phyloP scores from a whole-genome alignment of 495 filamentous ascomycete species.

The Thermothielavioides terrestris region DNA sequence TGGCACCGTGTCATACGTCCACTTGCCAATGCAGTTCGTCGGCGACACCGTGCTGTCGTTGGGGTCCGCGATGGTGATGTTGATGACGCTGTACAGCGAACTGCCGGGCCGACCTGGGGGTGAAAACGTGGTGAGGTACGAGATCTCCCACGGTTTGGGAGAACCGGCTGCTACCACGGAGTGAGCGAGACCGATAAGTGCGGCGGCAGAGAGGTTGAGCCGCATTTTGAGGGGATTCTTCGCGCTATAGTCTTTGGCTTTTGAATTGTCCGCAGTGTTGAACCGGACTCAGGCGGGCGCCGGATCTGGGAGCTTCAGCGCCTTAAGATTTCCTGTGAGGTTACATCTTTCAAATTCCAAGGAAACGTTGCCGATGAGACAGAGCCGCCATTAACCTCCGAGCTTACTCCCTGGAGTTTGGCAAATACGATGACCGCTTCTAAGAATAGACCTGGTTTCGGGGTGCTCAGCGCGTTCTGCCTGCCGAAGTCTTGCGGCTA shows the following conservation, averaged over 20 bases:
- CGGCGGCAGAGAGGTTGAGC: background rate
- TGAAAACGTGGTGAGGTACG: conserved; percentile 2
- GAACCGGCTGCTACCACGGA: background rate
- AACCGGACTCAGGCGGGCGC: too few relatives aligned
- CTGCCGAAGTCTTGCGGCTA: background rate
- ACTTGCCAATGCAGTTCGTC: conserved; percentile 6
- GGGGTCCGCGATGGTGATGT: conserved; percentile 10
- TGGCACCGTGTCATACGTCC: conserved; percentile 6
- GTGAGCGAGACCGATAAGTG: background rate
- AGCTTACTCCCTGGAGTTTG: background rate
- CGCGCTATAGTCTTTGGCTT: background rate
- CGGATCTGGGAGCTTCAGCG: too few relatives aligned
- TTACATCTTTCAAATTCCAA: too few relatives aligned
- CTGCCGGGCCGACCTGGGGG: conserved; percentile 2
- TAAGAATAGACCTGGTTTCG: conserved; percentile 1
- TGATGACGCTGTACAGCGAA: conserved; percentile 3
- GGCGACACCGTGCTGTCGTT: conserved; percentile 3
- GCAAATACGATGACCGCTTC: background rate
- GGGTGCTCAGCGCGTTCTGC: background rate
- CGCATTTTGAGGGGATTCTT: background rate
- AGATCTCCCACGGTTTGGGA: conserved; percentile 8
- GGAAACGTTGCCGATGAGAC: background rate
- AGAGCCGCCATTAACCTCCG: background rate
- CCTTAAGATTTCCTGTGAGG: too few relatives aligned
- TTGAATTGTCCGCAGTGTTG: too few relatives aligned